Percentiles rank a stretch among this genome's conserved stretches.
Evolutionary conservation across 2,329 filamentous ascomycete genomes (phyloP).

Genomic region (Emydomyces testavorans): DNA sequence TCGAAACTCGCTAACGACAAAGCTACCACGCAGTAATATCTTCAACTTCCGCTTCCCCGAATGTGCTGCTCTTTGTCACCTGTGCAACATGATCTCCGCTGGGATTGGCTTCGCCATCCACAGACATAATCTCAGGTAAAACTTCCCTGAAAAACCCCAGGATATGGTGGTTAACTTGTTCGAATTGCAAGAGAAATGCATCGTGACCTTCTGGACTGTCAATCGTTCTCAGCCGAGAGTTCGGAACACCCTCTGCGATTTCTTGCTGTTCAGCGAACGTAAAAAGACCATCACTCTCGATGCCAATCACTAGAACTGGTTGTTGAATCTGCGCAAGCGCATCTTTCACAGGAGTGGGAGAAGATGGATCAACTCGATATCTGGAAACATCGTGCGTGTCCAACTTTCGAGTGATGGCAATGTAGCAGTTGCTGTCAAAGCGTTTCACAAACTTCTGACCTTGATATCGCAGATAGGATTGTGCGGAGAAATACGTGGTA

Average conservation of each 20-base stretch:
- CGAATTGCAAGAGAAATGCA: slow-evolving; percentile 90
- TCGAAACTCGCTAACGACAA: not conserved
- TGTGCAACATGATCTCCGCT: slow-evolving; percentile 47
- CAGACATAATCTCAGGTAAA: slow-evolving; percentile 77
- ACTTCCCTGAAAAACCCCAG: slow-evolving; percentile 71
- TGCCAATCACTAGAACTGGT: slow-evolving; percentile 81
- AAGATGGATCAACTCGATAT: slow-evolving; percentile 44
- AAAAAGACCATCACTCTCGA: slow-evolving; percentile 90
- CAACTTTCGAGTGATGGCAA: slow-evolving; percentile 93
- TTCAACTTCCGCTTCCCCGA: slow-evolving; percentile 90
- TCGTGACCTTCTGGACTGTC: slow-evolving; percentile 93
- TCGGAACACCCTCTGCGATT: slow-evolving; percentile 66
- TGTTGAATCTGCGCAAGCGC: slow-evolving; percentile 76
- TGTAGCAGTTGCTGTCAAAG: slow-evolving; percentile 98
- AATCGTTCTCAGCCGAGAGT: slow-evolving; percentile 70
- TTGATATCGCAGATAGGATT: slow-evolving; percentile 95
- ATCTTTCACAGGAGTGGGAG: slow-evolving; percentile 47
- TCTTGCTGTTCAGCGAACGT: slow-evolving; percentile 96
- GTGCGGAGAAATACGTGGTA: slow-evolving; percentile 91
- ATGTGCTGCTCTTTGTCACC: slow-evolving; percentile 76
- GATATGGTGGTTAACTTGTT: slow-evolving; percentile 86
- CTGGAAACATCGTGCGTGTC: slow-evolving; percentile 93
- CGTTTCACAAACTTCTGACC: slow-evolving; percentile 92
- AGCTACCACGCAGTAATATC: slow-evolving; percentile 87
- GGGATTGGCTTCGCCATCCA: slow-evolving; percentile 38